Evolutionary conservation across 2,329 filamentous ascomycete genomes (phyloP).

Genomic region (Stagonosporopsis chrysanthemi): DNA sequence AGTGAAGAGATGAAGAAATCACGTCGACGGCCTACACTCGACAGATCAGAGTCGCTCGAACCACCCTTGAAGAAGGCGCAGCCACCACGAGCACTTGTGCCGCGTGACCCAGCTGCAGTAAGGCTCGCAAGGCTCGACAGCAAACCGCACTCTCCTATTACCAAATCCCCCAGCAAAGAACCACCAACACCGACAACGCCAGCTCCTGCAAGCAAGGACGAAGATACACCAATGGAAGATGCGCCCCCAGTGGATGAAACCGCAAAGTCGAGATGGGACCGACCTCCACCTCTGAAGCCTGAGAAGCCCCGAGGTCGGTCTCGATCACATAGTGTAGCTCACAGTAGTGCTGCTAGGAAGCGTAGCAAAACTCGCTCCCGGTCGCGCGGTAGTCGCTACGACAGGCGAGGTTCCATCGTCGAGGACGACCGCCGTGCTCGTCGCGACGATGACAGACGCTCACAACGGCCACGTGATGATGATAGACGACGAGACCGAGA

Average conservation of each 20-base stretch:
- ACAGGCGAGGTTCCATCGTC: slow-evolving; percentile 34
- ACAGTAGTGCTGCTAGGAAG: slow-evolving; percentile 37
- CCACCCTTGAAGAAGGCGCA: slow-evolving; percentile 49
- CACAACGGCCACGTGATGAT: slow-evolving; percentile 37
- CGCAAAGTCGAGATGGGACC: slow-evolving; percentile 36
- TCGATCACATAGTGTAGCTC: slow-evolving; percentile 44
- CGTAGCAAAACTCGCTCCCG: slow-evolving; percentile 40
- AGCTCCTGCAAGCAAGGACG: slow-evolving; percentile 21
- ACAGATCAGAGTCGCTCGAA: slow-evolving; percentile 50
- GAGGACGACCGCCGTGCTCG: slow-evolving; percentile 37
- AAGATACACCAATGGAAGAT: slow-evolving; percentile 41
- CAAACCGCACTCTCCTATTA: slow-evolving; percentile 35
- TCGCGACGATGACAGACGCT: slow-evolving; percentile 37
- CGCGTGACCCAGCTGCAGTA: slow-evolving; percentile 42
- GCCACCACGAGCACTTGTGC: slow-evolving; percentile 46
- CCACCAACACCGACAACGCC: slow-evolving; percentile 27
- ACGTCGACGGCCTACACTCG: slow-evolving; percentile 45
- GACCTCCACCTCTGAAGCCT: slow-evolving; percentile 33
- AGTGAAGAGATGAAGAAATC: slow-evolving; percentile 50
- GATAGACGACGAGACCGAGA: slow-evolving; percentile 29
- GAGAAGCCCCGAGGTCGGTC: slow-evolving; percentile 40
- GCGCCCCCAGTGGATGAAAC: slow-evolving; percentile 29
- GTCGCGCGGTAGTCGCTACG: slow-evolving; percentile 44
- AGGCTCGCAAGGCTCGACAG: slow-evolving; percentile 42
- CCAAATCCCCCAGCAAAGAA: slow-evolving; percentile 37